Base-by-base conservation (phyloP, 768 basidiomycete species). In the Neoboletus subvelutipes region DNA sequence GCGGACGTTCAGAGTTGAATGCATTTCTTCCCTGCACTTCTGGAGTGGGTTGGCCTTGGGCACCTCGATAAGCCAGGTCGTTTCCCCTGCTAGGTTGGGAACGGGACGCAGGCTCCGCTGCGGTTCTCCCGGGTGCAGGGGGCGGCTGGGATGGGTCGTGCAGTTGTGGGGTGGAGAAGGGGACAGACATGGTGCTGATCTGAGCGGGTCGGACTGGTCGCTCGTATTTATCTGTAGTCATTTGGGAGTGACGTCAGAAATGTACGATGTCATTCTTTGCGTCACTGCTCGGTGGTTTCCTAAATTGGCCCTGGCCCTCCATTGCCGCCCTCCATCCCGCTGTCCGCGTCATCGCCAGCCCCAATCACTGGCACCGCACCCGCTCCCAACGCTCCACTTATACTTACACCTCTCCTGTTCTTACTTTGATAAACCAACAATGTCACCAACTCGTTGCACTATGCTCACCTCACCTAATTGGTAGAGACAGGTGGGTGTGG, bases 71-170 rank as follows among this genome's bases (percentile, higher is more conserved):
- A 13, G 34, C 9, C 33, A 29, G 11, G 54, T 40, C n/a, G 43
- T 29, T 18, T 11, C 5, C 20, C 13, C 20, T 9, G 17, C 0
- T 11, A 33, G 8, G 10, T 6, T n/a, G n/a, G n/a, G n/a, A n/a
- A n/a, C 18, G 40, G 24, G 15, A 6, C 11, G 22, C 12, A 15
- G 28, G 28, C 20, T 22, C 22, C 20, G 24, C 22, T 15, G 51
- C 10, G 10, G 41, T 45, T 18, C 33, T 42, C 13, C 48, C 60
- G 10, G 62, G 55, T 4, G 55, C 76, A 9, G 83, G 81, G 34
- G 83, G 78, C 26, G 76, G 76, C 42, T 84, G 81, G 28, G 74
- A 71, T n/a, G 74, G 64, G 34, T 72, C 63, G 69, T 86, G 84
- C 43, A 78, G 60, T 52, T 75, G 81, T 1, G 37, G 31, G 5